Conservation (phyloP, 495 filamentous ascomycete genomes). For the Xanthoparmelia taractica region DNA sequence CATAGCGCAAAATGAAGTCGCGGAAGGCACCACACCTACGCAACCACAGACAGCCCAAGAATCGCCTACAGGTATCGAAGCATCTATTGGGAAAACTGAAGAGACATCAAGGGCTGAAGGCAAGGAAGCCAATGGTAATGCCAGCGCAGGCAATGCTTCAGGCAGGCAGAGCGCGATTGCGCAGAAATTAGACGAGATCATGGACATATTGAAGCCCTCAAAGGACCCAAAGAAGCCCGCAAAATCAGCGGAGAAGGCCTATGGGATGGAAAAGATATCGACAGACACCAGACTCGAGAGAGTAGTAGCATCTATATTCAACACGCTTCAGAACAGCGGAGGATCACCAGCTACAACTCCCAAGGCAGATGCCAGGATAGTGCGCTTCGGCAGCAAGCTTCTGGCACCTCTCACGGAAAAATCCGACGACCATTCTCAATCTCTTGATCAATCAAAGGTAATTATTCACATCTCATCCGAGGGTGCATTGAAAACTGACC, state of each 20-base stretch:
- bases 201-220: background rate
- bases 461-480: background rate
- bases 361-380: background rate
- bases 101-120: background rate
- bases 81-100: background rate
- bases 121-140: background rate
- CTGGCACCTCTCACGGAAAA: background rate
- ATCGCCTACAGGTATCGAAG: background rate
- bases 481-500: background rate
- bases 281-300: background rate
- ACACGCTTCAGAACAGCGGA: background rate
- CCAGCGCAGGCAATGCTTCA: background rate
- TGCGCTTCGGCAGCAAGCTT: background rate
- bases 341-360: background rate
- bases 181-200: background rate
- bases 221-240: background rate
- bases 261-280: background rate
- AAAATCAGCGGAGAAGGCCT: background rate
- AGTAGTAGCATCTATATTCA: background rate
- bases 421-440: background rate
- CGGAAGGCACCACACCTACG: background rate
- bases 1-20: background rate
- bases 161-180: background rate
- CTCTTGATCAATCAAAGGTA: background rate
- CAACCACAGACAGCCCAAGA: background rate